Percentiles rank a stretch among this genome's conserved stretches.
These are phyloP conservation scores for Amylostereum chailletii DNA, from an alignment of 1,284 basidiomycete genomes.

Conservation along the genomic window DNA sequence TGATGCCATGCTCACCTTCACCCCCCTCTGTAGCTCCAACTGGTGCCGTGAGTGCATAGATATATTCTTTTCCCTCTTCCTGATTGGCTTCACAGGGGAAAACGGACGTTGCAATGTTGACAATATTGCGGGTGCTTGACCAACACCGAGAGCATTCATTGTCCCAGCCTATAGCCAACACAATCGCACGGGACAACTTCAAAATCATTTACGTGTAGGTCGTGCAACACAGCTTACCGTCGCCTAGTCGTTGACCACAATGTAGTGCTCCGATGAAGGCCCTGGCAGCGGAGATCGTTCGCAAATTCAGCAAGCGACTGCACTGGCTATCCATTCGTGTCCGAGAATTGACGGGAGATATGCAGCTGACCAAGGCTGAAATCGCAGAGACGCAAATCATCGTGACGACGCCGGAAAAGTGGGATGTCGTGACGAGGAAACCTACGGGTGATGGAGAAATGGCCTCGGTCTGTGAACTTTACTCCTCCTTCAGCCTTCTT, in stretches of 20 bases:
- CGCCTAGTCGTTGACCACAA: neutral
- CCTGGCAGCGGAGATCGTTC: constrained; percentile 89
- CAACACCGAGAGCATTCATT: constrained; percentile 44
- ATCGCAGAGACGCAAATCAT: constrained; percentile 97
- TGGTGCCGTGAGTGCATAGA: constrained; percentile 66
- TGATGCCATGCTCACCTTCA: neutral
- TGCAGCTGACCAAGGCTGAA: constrained; percentile 94
- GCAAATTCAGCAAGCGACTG: constrained; percentile 88
- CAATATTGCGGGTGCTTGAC: constrained; percentile 82
- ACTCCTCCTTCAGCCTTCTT: constrained; percentile 4
- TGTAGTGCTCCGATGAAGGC: constrained; percentile 96
- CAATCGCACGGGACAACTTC: constrained; percentile 70
- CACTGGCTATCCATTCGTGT: constrained; percentile 86
- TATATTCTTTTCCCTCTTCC: neutral
- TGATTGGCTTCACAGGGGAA: constrained; percentile 62
- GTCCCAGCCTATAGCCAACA: constrained; percentile 33
- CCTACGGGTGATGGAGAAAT: constrained; percentile 95
- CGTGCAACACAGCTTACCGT: neutral
- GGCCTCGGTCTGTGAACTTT: constrained; percentile 56
- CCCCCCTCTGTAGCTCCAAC: constrained; percentile 64
- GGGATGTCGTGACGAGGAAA: constrained; percentile 98
- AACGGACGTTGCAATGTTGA: constrained; percentile 97
- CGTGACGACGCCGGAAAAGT: constrained; percentile 99
- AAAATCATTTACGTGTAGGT: constrained; percentile 95
- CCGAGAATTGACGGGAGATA: constrained; percentile 93